These are phyloP conservation scores for Pseudogymnoascus sp. DNA, from an alignment of 2,329 filamentous ascomycete species.

Conservation along the genomic window DNA sequence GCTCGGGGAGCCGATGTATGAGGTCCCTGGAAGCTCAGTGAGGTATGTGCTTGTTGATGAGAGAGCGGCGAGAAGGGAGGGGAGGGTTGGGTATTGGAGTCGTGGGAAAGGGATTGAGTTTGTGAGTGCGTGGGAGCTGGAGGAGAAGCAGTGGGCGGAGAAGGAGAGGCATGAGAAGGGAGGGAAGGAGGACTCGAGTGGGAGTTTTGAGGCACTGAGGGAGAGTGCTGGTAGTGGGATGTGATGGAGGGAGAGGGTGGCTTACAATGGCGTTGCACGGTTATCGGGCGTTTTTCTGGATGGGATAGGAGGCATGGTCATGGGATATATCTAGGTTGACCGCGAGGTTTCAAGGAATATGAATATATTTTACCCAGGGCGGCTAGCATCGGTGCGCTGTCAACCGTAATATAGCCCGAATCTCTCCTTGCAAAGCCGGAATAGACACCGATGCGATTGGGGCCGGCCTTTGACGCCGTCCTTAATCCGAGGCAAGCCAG, in stretches of 20 bases:
- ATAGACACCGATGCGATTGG: neutral
- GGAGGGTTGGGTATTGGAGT: slow-evolving; percentile 55
- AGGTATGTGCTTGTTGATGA: slow-evolving; percentile 66
- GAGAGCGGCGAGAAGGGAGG: slow-evolving; percentile 51
- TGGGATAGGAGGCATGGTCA: neutral
- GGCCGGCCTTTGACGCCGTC: neutral
- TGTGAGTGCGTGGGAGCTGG: slow-evolving; percentile 58
- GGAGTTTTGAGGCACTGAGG: slow-evolving; percentile 23
- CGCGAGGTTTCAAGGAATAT: neutral
- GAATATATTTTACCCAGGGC: neutral
- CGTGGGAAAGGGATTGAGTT: slow-evolving; percentile 64
- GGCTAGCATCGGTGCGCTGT: neutral
- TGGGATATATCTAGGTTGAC: neutral
- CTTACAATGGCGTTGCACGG: neutral
- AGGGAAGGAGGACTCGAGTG: slow-evolving; percentile 1
- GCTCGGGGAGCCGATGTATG: slow-evolving; percentile 72
- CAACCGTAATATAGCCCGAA: neutral
- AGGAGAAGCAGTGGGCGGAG: slow-evolving; percentile 36
- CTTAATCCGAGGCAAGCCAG: neutral
- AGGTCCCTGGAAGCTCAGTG: slow-evolving; percentile 54
- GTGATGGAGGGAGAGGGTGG: neutral
- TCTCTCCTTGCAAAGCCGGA: neutral
- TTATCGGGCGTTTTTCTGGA: neutral
- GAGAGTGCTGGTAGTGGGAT: slow-evolving; percentile 22
- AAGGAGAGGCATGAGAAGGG: slow-evolving; percentile 9